These are phyloP conservation scores for Jacaranda mimosifolia DNA, from an alignment of 257 asterid species.

Conservation along the genomic window DNA sequence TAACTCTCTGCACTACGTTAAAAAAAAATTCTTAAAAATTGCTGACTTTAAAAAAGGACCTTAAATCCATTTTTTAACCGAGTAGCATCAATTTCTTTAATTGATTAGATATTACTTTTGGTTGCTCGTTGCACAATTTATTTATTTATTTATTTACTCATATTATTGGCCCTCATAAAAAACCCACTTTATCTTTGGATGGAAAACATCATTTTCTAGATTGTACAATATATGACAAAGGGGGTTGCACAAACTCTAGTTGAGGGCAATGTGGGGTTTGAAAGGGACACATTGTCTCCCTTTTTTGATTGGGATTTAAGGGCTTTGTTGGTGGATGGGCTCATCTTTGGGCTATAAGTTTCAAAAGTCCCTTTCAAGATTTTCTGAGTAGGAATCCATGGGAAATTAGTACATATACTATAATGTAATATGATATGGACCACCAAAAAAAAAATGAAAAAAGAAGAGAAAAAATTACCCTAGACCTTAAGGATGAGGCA, in stretches of 20 bases:
- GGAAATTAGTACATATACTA: too few species aligned
- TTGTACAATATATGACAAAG: not conserved
- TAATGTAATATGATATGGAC: not conserved
- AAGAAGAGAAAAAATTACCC: too few species aligned
- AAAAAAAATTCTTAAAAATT: too few species aligned
- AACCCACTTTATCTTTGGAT: not conserved
- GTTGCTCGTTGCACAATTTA: too few species aligned
- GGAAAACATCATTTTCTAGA: not conserved
- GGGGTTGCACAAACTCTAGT: not conserved
- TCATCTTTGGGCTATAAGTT: not conserved
- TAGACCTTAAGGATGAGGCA: too few species aligned
- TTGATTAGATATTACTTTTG: too few species aligned
- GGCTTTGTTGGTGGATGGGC: constrained; percentile 4
- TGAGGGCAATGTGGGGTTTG: constrained; percentile 28
- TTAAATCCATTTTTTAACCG: too few species aligned
- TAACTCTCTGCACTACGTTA: too few species aligned
- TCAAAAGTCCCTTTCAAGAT: constrained; percentile 20
- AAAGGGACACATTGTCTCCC: constrained; percentile 19
- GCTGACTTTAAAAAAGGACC: too few species aligned
- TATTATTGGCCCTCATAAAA: too few species aligned
- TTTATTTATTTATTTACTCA: too few species aligned
- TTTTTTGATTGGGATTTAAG: constrained; percentile 8
- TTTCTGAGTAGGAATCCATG: not conserved
- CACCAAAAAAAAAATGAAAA: not conserved
- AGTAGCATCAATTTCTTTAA: too few species aligned